Base-by-base conservation (phyloP, 1,139 yeast genomes). In the Waltiozyma solani region DNA sequence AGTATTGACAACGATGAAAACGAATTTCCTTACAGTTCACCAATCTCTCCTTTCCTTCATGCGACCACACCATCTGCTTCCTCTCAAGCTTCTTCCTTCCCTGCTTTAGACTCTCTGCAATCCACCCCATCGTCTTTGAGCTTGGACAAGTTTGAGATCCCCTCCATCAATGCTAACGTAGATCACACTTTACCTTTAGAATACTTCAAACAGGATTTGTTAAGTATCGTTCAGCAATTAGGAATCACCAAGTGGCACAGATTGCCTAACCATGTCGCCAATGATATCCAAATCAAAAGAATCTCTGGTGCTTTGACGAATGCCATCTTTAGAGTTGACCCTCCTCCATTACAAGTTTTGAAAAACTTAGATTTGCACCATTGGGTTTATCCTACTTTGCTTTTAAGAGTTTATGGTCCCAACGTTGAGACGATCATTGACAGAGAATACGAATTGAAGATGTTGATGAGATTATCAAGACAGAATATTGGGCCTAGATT, bases 271-370 rank as follows among this genome's bases (percentile, higher is more conserved):
- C 41, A 56, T 18, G 52, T 50, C 3, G 48, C 58, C 8, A 44
- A 48, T 12, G 66, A 66, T 20, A 59, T 80, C 19, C 69, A 69
- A 41, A 53, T 89, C 39, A 62, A 60, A 17, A 70, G 96, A 48
- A 84, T 91, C 38, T 76, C 85, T 23, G 97, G 98, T 12, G 98
- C 98, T 0, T 69, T 91, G 57, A 91, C 98, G 22, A 91, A 91
- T 57, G 82, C 93, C 23, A 84, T 91, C 40, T 87, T 83, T 59
- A 76, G 78, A 50, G 71, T 87, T 5, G 68, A 59, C 36, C 51
- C 59, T 11, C 58, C 60, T 13, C 40, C 50, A 3, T 40, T 46
- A 12, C 46, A 36, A 7, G 68, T 69, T 40, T 72, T 56, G 42
- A 57, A 56, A 40, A 59, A 59, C 40, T 50, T 54, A 33, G 46